These are phyloP conservation scores for Catunica adiposa DNA, from an alignment of 2,329 filamentous ascomycete species.

Conservation along the genomic window DNA sequence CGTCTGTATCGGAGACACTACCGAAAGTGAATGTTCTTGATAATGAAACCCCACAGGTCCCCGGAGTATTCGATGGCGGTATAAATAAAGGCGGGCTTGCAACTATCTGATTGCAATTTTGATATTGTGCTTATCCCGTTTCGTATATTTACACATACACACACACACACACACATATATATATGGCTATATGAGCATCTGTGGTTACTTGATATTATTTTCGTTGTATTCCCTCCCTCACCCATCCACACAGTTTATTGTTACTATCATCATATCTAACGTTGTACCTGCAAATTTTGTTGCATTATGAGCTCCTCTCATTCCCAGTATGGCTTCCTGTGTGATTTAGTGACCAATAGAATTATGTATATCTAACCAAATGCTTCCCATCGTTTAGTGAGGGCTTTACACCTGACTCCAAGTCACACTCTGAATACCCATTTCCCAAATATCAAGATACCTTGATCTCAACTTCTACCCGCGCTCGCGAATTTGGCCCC, in stretches of 20 bases:
- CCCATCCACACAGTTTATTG: neutral
- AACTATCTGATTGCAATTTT: too few relatives aligned
- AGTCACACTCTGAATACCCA: neutral
- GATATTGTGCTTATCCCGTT: too few relatives aligned
- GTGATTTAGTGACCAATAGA: neutral
- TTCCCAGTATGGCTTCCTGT: neutral
- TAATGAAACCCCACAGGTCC: too few relatives aligned
- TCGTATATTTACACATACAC: too few relatives aligned
- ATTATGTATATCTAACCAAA: neutral
- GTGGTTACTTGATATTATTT: too few relatives aligned
- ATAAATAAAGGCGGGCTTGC: too few relatives aligned
- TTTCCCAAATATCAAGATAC: neutral
- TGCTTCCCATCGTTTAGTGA: neutral
- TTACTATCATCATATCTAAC: neutral
- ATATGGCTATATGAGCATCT: too few relatives aligned
- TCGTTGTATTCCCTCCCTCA: neutral
- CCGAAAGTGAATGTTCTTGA: too few relatives aligned
- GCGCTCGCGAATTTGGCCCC: neutral
- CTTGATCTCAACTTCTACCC: too few relatives aligned
- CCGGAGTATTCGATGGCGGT: too few relatives aligned
- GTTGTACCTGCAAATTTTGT: neutral
- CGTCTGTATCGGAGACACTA: too few relatives aligned
- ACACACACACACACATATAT: too few relatives aligned
- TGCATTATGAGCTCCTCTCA: neutral
- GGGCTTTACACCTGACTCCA: neutral